A percentile compares a stretch with the other conserved stretches of the same genome.
These are phyloP conservation scores for Usnea hakonensis DNA, from an alignment of 495 filamentous ascomycete genomes.

Conservation along the genomic window DNA sequence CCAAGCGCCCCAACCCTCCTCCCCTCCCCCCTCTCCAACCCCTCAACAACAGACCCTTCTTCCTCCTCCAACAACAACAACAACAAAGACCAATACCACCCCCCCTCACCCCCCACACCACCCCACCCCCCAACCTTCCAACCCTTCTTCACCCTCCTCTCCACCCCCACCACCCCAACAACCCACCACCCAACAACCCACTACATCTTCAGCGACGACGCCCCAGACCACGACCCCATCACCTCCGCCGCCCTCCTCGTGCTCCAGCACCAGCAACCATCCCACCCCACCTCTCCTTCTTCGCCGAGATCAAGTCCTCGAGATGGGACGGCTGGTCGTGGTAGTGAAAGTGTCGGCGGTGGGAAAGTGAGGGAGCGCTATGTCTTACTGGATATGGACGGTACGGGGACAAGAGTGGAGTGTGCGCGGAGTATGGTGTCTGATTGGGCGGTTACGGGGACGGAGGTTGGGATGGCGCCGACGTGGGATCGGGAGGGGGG, in stretches of 20 bases:
- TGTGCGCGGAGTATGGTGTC: conserved; percentile 43
- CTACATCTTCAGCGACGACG: conserved; percentile 85
- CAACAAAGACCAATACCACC: conserved; percentile 14
- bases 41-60: conserved; percentile 23
- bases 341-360: conserved; percentile 4
- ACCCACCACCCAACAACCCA: conserved; percentile 74
- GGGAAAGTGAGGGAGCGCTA: conserved; percentile 37
- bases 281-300: conserved; percentile 7
- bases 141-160: conserved; percentile 49
- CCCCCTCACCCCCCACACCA: conserved; percentile 18
- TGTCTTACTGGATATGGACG: conserved; percentile 47
- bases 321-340: neutral
- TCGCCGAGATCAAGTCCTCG: neutral
- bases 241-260: conserved; percentile 46
- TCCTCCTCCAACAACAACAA: conserved; percentile 25
- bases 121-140: conserved; percentile 29
- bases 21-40: conserved; percentile 1
- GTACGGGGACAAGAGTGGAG: conserved; percentile 36
- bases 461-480: conserved; percentile 45
- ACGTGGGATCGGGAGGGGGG: conserved; percentile 35
- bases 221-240: conserved; percentile 52
- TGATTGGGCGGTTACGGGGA: conserved; percentile 48
- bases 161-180: conserved; percentile 38
- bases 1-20: conserved; percentile 16
- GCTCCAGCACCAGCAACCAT: no score